Conservation (phyloP, 116 monocot genomes). For the Papilionanthe hybrid region DNA sequence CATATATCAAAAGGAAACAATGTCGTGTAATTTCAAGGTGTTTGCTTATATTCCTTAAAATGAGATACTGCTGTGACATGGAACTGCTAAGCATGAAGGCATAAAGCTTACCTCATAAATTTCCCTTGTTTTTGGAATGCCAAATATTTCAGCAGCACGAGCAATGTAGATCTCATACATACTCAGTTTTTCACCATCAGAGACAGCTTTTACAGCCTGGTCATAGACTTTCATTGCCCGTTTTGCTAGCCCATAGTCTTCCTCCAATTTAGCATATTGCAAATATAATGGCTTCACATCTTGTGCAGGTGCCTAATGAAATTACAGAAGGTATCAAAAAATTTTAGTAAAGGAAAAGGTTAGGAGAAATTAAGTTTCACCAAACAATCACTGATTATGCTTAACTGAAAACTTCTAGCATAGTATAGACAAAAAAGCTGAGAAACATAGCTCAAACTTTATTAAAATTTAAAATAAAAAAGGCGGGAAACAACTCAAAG, state of each 20-base stretch:
- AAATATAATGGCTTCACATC: conserved; percentile 83
- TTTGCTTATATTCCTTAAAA: not conserved
- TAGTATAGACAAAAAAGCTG: not conserved
- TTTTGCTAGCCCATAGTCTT: conserved; percentile 88
- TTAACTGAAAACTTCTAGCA: not conserved
- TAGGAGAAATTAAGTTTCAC: not conserved
- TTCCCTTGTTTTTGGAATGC: conserved; percentile 89
- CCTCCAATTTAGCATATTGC: conserved; percentile 95
- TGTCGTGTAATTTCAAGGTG: not conserved
- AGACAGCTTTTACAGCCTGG: conserved; percentile 80
- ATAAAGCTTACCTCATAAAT: conserved; percentile 77
- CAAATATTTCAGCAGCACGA: conserved; percentile 92
- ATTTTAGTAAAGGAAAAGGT: too few species aligned
- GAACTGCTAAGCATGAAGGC: not conserved
- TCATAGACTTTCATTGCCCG: conserved; percentile 96
- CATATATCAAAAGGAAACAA: not conserved
- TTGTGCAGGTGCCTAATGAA: conserved; percentile 76
- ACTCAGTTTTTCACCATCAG: conserved; percentile 68
- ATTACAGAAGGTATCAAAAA: not conserved
- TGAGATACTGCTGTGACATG: not conserved
- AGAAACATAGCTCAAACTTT: not conserved
- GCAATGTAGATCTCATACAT: conserved; percentile 99
- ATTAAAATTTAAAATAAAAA: not conserved
- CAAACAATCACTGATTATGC: not conserved
- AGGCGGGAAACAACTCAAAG: not conserved